Evolutionary conservation across 495 filamentous ascomycete species (phyloP), one percentile per base, ranked within the genome.

Genomic region (Xylaria longipes): DNA sequence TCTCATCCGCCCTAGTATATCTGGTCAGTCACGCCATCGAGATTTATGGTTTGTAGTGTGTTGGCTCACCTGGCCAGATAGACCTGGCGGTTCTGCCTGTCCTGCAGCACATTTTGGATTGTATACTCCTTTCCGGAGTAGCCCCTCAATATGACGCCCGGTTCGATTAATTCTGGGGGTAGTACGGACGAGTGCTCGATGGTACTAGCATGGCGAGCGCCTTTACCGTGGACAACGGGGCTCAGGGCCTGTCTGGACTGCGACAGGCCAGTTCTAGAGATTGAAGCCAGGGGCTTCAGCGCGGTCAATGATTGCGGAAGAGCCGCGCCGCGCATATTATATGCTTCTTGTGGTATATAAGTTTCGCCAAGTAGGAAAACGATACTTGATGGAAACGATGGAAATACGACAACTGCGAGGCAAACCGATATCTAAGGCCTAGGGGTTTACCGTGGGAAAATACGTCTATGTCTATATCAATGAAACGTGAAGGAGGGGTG

Each of bases 51-150:
- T n/a, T 9, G 15, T 14, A 20, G 2, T 48, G 62, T 27, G 5
- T 57, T 61, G 20, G 39, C 77, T 72, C 71, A 79, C 77, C 77
- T 77, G 9, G 77, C 77, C 69, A 79, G 72, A 64, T 79, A 79
- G 48, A 79, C 77, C 70, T 77, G 77, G 64, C 77, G 77, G 75
- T 79, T 76, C 71, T 77, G 77, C 72, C 77, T 74, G 72, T 79
- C 77, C 73, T 79, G 77, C 69, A 79, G 73, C 72, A 79, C 77
- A 79, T 79, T 79, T 67, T 82, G 77, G 27, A 83, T 78, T 0
- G 73, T 77, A 54, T 83, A 83, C 45, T 73, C 73, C 65, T 76
- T 72, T 58, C 81, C 80, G 54, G 81, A 83, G 41, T 79, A 73
- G 37, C 77, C 77, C 66, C 75, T 77, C 62, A 79, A 45, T 29